These are phyloP conservation scores for Leucaena leucocephala DNA, from an alignment of 306 rosid genomes.

Conservation along the genomic window DNA sequence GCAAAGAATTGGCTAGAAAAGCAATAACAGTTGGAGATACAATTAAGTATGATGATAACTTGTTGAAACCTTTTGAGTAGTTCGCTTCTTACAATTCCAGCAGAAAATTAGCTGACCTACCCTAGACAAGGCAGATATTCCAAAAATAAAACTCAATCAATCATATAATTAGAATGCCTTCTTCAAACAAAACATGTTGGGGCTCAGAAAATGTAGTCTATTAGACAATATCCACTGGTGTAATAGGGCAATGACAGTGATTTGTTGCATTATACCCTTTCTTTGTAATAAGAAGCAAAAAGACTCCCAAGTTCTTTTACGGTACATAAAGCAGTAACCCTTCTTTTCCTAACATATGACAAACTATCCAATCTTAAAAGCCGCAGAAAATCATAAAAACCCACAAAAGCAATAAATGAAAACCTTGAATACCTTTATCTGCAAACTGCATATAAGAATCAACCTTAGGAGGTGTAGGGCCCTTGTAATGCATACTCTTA, in stretches of 20 bases:
- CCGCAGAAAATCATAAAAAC: neutral
- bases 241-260: neutral
- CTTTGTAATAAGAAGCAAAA: constrained; percentile 5
- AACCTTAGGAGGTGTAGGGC: constrained; percentile 69
- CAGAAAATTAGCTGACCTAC: neutral
- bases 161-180: neutral
- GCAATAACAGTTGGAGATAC: neutral
- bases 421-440: constrained; percentile 61
- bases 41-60: neutral
- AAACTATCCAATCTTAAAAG: neutral
- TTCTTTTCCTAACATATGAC: neutral
- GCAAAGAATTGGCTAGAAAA: neutral
- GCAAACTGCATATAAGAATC: constrained; percentile 85
- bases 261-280: constrained; percentile 9
- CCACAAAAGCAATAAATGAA: neutral
- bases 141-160: neutral
- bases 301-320: neutral
- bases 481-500: constrained; percentile 65
- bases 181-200: constrained; percentile 11
- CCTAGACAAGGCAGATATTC: constrained; percentile 10
- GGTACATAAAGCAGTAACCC: neutral
- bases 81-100: neutral
- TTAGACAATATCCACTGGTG: neutral
- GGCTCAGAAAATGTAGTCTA: neutral
- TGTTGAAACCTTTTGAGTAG: neutral